Evolutionary conservation across 2,329 filamentous ascomycete species (phyloP), one percentile per base, ranked within the genome.

Genomic region (Fusarium falciforme): DNA sequence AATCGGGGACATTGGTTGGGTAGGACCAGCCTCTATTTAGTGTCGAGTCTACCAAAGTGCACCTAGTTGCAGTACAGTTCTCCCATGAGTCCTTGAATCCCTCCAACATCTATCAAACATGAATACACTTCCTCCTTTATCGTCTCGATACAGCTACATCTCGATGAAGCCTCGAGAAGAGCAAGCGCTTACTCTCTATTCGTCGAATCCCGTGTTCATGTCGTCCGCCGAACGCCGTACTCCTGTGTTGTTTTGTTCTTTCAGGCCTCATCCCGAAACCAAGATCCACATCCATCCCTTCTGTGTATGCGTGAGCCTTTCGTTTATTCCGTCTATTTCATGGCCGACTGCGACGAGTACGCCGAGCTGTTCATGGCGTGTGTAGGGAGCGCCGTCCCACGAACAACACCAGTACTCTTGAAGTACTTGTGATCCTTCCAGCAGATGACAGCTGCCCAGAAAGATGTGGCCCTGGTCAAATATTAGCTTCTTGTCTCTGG

Each of bases 361-460:
- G 35, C 16, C 35, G 55, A 59, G 55, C 27, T 59, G 17, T 29
- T 38, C 16, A 14, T 16, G 35, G 55, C 55, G 5, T 59, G 55
- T 9, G 33, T 36, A 14, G 55, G 55, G 2, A 59, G 55, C 4
- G 55, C 22, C 35, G 35, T 31, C n/a, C 72, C 70, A 58, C 68
- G 68, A 0, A 42, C n/a, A 4, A 61, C 55, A 0, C 69, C 52
- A 8, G 61, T 49, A 0, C 7, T 17, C 25, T 69, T 69, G 4
- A 72, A 72, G 4, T 69, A 52, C 2, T 33, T 17, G 2, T 69
- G 42, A 14, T 72, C 49, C 11, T 69, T 72, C 70, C 70, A 72
- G 3, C 61, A 52, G 0, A 72, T 69, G 0, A 66, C 61, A 5
- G 70, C 69, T 9, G 61, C 61, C 70, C 70, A 72, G 16, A 72